Conservation (phyloP, 2,329 filamentous ascomycete genomes). For the Claviceps quebecensis region DNA sequence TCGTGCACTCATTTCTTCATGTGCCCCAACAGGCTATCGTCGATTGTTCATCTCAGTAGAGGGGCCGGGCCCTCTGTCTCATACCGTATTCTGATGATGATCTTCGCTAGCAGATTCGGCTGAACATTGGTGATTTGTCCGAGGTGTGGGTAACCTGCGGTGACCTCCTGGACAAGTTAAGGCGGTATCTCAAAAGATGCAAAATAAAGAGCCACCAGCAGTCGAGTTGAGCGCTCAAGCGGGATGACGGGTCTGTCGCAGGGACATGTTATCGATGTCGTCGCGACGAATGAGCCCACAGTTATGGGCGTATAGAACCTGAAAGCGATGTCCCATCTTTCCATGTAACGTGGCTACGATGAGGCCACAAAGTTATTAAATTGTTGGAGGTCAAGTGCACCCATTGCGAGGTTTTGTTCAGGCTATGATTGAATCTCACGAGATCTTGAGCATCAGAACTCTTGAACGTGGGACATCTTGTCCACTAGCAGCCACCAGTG, state of each 20-base stretch:
- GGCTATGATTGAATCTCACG: too few species aligned
- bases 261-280: constrained; percentile 39
- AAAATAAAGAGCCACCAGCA: constrained; percentile 44
- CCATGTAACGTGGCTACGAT: constrained; percentile 4
- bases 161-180: constrained; percentile 60
- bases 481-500: too few species aligned
- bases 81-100: constrained; percentile 48
- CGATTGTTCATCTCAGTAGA: constrained; percentile 68
- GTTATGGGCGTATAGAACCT: constrained; percentile 17
- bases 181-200: constrained; percentile 66
- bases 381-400: too few species aligned
- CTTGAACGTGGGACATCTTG: too few species aligned
- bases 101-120: constrained; percentile 59
- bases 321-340: constrained; percentile 10
- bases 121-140: constrained; percentile 63
- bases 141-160: constrained; percentile 59
- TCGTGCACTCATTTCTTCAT: constrained; percentile 54
- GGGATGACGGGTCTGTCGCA: constrained; percentile 30
- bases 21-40: constrained; percentile 64
- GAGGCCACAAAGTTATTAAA: not conserved
- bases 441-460: too few species aligned
- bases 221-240: constrained; percentile 38
- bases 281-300: constrained; percentile 45
- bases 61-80: constrained; percentile 56
- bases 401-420: too few species aligned